A percentile compares a stretch with the other conserved stretches of the same genome.
Conservation (phyloP, 2,329 filamentous ascomycete genomes). For the Bipolaris bicolor region DNA sequence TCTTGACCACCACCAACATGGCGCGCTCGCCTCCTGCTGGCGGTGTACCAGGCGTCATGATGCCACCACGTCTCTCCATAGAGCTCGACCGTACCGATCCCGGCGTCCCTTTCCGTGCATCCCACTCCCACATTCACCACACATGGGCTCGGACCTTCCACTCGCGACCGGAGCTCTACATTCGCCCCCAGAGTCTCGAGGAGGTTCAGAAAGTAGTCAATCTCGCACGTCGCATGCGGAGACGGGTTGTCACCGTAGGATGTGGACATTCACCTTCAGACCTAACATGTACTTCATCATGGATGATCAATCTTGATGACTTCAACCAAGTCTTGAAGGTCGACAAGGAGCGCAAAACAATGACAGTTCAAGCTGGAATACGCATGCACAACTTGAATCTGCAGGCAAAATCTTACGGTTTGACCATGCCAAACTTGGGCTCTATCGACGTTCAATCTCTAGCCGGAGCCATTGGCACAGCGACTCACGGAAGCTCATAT, state of each 20-base stretch:
- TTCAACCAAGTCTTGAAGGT: slow-evolving; percentile 75
- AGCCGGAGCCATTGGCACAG: slow-evolving; percentile 89
- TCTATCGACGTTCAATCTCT: slow-evolving; percentile 96
- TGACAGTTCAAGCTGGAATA: slow-evolving; percentile 88
- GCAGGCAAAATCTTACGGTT: slow-evolving; percentile 73
- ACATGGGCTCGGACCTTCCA: slow-evolving; percentile 96
- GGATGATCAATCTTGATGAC: slow-evolving; percentile 92
- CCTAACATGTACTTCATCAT: slow-evolving; percentile 89
- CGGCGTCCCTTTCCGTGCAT: slow-evolving; percentile 76
- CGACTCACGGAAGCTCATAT: slow-evolving; percentile 88
- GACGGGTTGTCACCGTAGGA: slow-evolving; percentile 84
- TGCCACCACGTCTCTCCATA: slow-evolving; percentile 52
- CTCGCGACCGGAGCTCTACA: slow-evolving; percentile 86
- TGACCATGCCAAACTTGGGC: slow-evolving; percentile 89
- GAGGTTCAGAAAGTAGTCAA: slow-evolving; percentile 86
- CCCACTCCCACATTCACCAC: slow-evolving; percentile 74
- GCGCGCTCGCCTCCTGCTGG: slow-evolving; percentile 22
- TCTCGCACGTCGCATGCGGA: slow-evolving; percentile 79
- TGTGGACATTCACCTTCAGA: slow-evolving; percentile 91
- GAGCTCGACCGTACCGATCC: slow-evolving; percentile 66
- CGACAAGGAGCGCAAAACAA: slow-evolving; percentile 67
- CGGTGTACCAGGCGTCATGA: slow-evolving; percentile 31
- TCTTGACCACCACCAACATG: slow-evolving; percentile 27
- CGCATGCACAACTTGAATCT: slow-evolving; percentile 75
- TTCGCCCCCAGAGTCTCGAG: slow-evolving; percentile 77